phyloP scores from a whole-genome alignment of 2,329 filamentous ascomycete genomes.

The Alternaria sp. region DNA sequence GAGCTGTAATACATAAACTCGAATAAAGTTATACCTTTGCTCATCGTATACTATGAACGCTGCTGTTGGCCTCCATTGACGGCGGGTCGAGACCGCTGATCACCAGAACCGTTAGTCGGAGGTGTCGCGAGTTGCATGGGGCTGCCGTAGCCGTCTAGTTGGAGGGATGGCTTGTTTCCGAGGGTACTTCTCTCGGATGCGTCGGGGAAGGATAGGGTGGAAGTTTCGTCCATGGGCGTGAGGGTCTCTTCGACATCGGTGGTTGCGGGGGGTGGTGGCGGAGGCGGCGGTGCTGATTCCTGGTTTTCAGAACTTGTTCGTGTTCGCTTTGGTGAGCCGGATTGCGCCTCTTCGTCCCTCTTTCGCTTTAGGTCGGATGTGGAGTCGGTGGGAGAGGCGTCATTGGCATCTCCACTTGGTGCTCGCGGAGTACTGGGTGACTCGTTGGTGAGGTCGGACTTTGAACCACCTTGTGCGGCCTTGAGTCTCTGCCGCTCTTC shows the following conservation, averaged over 20 bases:
- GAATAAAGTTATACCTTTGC: background rate
- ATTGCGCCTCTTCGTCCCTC: slow-evolving; percentile 40
- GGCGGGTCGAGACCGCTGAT: slow-evolving; percentile 13
- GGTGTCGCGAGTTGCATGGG: slow-evolving; percentile 56
- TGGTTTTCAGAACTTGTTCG: slow-evolving; percentile 44
- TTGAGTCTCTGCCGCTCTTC: slow-evolving; percentile 70
- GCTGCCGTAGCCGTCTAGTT: slow-evolving; percentile 28
- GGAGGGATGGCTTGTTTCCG: slow-evolving; percentile 10
- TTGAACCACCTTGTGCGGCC: slow-evolving; percentile 40
- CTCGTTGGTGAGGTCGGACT: slow-evolving; percentile 17
- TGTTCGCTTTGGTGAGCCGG: slow-evolving; percentile 41
- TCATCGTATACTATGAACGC: background rate
- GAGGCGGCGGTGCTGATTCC: slow-evolving; percentile 51
- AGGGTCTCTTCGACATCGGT: slow-evolving; percentile 36
- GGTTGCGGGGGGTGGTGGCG: slow-evolving; percentile 46
- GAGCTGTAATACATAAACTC: background rate
- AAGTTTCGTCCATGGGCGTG: slow-evolving; percentile 35
- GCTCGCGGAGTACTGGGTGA: slow-evolving; percentile 28
- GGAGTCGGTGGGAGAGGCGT: slow-evolving; percentile 34
- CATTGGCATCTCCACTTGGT: slow-evolving; percentile 8
- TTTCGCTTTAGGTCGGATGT: slow-evolving; percentile 47
- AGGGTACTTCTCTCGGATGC: slow-evolving; percentile 22
- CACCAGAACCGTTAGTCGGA: slow-evolving; percentile 43
- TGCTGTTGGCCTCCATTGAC: background rate
- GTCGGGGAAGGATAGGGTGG: slow-evolving; percentile 8